Conservation (phyloP, 768 basidiomycete species). For the Podaxis pistillaris region DNA sequence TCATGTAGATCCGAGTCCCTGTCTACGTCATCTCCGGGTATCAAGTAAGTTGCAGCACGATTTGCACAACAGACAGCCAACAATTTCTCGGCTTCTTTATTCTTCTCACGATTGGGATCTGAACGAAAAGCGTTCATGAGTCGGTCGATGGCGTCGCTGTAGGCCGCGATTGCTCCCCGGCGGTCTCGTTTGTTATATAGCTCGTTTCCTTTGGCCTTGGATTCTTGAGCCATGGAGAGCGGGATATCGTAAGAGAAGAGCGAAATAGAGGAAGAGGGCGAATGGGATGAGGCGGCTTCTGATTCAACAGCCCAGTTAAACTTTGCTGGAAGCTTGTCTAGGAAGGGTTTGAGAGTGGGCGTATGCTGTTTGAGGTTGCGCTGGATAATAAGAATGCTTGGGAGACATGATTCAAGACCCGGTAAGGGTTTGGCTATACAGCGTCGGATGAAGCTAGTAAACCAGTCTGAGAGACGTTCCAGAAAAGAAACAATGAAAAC, state of each 20-base stretch:
- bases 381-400: constrained; percentile 14
- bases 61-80: constrained; percentile 14
- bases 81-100: constrained; percentile 5
- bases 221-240: background rate
- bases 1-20: constrained; percentile 5
- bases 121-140: constrained; percentile 16
- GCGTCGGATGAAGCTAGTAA: constrained; percentile 17
- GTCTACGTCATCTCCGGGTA: background rate
- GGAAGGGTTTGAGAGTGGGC: constrained; percentile 17
- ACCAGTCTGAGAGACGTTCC: background rate
- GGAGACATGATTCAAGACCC: constrained; percentile 14
- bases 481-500: background rate
- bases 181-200: constrained; percentile 1
- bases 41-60: constrained; percentile 5
- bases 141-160: constrained; percentile 12
- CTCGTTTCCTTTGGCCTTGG: constrained; percentile 13
- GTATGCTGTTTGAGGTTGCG: constrained; percentile 16
- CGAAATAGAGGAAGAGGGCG: background rate
- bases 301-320: constrained; percentile 17
- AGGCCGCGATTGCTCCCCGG: constrained; percentile 7
- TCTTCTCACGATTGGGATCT: constrained; percentile 3
- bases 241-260: background rate
- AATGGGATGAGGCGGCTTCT: background rate
- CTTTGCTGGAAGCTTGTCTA: constrained; percentile 16
- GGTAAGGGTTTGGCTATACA: constrained; percentile 17